Evolutionary conservation across 2,329 filamentous ascomycete genomes (phyloP), one percentile per base, ranked within the genome.

Genomic region (Arthrobotrys megalospora): DNA sequence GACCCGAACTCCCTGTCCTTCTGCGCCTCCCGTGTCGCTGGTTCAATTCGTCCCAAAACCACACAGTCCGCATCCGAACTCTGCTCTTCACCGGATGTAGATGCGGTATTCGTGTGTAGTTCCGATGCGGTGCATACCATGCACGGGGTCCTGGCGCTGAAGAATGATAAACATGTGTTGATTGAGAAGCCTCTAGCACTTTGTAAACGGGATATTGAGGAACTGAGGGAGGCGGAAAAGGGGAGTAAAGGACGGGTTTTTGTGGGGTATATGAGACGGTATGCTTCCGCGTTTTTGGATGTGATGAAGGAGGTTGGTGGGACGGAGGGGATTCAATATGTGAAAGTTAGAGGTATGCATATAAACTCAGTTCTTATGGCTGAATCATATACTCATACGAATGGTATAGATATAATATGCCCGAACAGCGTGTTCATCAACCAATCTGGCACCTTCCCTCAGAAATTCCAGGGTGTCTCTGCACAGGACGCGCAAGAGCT

Each of bases 201-300:
- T 3, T 87, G 85, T 24, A 82, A 87, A 19, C 84, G 83, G 1
- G 86, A 87, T 55, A 83, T 86, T 0, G 83, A 86, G 28, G 81
- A 83, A 0, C 86, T 91, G 21, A 83, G 87, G 34, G 86, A 84
- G 0, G 88, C 88, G 0, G 87, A 90, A 81, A 82, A 83, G 16
- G 80, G 76, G 0, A 85, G 85, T 0, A 80, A 82, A 10, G 86
- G 85, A 0, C 85, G 82, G 34, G 85, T 90, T 1, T 88, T 91
- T 81, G 88, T 91, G 0, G 89, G 89, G 1, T 89, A 88, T 69
- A 90, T 89, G 85, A 85, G 90, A 19, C 85, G 89, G n/a, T 90
- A 90, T 80, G 89, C 90, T 0, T 83, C 87, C 0, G 85, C 86
- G 0, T 90, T 90, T 79, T 83, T 85, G 0, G 85, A 88, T 24